Conservation (phyloP, 1,284 basidiomycete species). For the Phellopilus nigrolimitatus region DNA sequence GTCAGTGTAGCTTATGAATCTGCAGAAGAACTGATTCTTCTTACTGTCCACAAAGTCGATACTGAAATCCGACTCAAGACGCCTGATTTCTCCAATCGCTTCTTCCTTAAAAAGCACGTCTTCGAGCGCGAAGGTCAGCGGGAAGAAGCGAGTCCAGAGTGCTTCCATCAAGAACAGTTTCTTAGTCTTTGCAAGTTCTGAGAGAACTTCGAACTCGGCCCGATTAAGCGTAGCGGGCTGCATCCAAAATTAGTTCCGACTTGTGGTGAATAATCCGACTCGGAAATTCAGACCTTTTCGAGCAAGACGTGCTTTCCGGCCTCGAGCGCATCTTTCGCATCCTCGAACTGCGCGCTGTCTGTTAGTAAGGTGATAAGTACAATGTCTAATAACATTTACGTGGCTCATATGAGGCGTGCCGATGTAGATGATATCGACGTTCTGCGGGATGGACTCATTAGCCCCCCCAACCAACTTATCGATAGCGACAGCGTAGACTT, state of each 20-base stretch:
- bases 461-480: too few species aligned
- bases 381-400: constrained; percentile 3
- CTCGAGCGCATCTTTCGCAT: constrained; percentile 17
- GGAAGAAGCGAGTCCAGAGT: constrained; percentile 29
- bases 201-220: constrained; percentile 18
- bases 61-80: constrained; percentile 23
- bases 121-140: constrained; percentile 21
- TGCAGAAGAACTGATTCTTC: background rate
- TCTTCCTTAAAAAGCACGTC: constrained; percentile 21
- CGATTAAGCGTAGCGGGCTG: constrained; percentile 19
- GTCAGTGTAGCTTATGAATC: background rate
- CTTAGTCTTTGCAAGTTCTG: constrained; percentile 37
- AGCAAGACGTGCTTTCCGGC: constrained; percentile 20
- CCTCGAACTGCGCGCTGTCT: constrained; percentile 12
- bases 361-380: background rate
- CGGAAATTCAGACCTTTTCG: constrained; percentile 17
- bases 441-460: constrained; percentile 23
- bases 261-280: background rate
- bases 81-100: constrained; percentile 23
- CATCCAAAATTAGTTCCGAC: background rate
- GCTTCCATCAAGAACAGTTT: constrained; percentile 42
- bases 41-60: constrained; percentile 21
- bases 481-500: background rate
- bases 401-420: constrained; percentile 45
- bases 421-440: constrained; percentile 40